Base-by-base conservation (phyloP, 2,329 filamentous ascomycete species). In the Phialophora macrospora region DNA sequence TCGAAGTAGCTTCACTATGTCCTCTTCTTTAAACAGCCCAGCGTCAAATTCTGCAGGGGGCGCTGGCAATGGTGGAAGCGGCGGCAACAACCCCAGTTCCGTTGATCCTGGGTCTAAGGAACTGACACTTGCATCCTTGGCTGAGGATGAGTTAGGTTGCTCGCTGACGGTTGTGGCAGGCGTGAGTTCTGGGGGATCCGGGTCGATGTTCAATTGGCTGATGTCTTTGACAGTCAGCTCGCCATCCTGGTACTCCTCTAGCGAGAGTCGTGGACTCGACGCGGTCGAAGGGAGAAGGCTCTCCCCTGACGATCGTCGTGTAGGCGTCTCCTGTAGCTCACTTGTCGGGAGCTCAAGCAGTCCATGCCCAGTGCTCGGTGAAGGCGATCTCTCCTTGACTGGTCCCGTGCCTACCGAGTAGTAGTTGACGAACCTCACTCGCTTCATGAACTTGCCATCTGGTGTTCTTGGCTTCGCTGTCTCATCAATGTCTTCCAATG, bases 371-470 rank as follows among this genome's bases (percentile, higher is more conserved):
- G 49, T 54, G 26, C 14, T 20, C 1, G 63, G 41, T 34, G 67
- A 63, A 28, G 38, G 48, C n/a, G 59, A 38, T 14, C 70, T 66
- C 22, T 78, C 77, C 71, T 90, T 93, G 1, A 84, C 83, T 65
- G 87, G 83, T 3, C 93, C 93, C 9, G 90, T 89, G 70, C 90
- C 93, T n/a, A 90, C 85, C 0, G 93, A 96, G 75, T 94, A 97
- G 75, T 96, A 97, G 74, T 97, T 97, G 64, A 92, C 83, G 73
- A 97, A 97, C 17, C 92, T 85, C 11, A 95, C 85, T 60, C 89
- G 69, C 67, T 73, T 55, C 59, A 72, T 58, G 70, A 69, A 24
- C 66, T 72, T n/a, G 70, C 75, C 71, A 73, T 74, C 44, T 65
- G 74, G 38, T 70, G 74, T 70, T 62, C 74, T 65, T 73, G 71